Conservation (phyloP, 2,329 filamentous ascomycete genomes). For the Sarocladium brachiariae region DNA sequence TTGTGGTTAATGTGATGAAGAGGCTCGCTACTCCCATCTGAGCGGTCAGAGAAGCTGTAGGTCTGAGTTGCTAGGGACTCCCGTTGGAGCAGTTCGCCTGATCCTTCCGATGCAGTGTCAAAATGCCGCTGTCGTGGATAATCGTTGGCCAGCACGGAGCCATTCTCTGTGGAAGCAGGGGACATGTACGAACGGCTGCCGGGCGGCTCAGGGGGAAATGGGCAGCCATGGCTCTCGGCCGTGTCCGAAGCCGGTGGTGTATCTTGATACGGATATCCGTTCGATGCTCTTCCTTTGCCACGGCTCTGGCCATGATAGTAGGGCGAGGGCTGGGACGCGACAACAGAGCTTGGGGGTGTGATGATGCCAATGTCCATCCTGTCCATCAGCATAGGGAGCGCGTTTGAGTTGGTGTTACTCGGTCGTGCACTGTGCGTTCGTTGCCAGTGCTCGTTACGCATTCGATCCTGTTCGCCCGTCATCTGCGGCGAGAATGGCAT, state of each 20-base stretch:
- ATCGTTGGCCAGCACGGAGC: background rate
- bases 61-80: background rate
- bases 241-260: background rate
- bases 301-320: background rate
- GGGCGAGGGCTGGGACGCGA: background rate
- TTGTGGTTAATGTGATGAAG: too few species aligned
- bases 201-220: background rate
- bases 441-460: background rate
- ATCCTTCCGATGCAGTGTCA: background rate
- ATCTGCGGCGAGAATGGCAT: background rate
- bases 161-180: background rate
- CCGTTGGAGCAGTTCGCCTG: background rate
- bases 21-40: background rate
- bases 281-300: background rate
- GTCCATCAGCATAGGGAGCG: background rate
- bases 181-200: background rate
- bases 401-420: background rate
- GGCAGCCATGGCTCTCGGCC: background rate
- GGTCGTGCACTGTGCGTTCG: background rate
- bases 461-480: background rate
- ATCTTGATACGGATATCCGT: background rate
- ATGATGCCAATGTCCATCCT: background rate
- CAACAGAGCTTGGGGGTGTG: background rate
- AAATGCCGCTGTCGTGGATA: background rate
- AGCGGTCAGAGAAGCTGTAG: constrained; percentile 2